Base-by-base conservation (phyloP, 352 stramenopile genomes). In the Pythium scleroteichum region DNA sequence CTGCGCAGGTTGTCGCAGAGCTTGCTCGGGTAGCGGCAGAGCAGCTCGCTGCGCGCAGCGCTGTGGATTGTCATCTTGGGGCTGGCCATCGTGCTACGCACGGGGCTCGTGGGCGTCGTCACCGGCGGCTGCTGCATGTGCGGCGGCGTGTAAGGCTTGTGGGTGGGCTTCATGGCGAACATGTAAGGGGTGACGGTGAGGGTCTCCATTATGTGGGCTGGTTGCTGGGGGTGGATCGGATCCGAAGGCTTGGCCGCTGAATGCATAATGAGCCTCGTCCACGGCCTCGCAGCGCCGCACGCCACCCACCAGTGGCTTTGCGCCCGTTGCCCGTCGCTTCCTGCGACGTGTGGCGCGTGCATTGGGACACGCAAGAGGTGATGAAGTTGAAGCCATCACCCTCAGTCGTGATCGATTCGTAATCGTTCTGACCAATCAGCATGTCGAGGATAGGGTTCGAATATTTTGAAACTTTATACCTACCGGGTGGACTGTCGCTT, bases 11-110 rank as follows among this genome's bases (percentile, higher is more conserved):
- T 75, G 33, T 66, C 56, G 56, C 68, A 75, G n/a, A 68, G 52
- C 52, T 75, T 75, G 60, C 56, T 71, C 19, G 68, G 58, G 44
- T 75, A 75, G 22, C 60, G 62, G 54, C 66, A 74, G 7, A 64
- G 55, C 59, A 65, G 38, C 23, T 49, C 38, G 40, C 52, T 59
- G 19, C 46, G 27, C 54, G 54, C 35, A 13, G 54, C 26, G 54
- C 40, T 62, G 54, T 58, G 51, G 39, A 58, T 49, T 32, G 20
- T 64, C 22, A 57, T 40, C 33, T 48, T 56, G 27, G 46, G 23
- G 38, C 52, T 39, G n/a, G 56, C 41, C 62, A 23, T 19, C 20
- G 38, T 56, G 33, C 19, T 32, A n/a, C n/a, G n/a, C 45, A 44
- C 14, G 6, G 55, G 3, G 41, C 41, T 20, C 10, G 55, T 49